These are phyloP conservation scores for Boletus coccyginus DNA, from an alignment of 768 basidiomycete genomes.

Conservation along the genomic window DNA sequence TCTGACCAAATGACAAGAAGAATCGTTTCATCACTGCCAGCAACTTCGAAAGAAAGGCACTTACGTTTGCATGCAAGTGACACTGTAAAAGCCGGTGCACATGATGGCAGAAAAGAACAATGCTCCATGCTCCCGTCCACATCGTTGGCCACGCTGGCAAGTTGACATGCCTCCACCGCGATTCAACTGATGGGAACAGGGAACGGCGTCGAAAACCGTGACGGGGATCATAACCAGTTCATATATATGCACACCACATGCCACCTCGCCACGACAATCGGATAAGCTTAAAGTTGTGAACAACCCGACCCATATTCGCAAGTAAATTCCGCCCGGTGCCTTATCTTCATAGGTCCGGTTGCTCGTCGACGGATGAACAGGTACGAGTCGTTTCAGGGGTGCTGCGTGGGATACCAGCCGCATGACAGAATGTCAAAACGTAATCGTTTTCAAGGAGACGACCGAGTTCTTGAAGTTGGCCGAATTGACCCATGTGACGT, in stretches of 20 bases:
- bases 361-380: no score
- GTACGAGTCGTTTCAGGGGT: no score
- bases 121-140: neutral
- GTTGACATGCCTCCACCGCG: neutral
- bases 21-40: neutral
- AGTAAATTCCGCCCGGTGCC: no score
- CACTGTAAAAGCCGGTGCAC: neutral
- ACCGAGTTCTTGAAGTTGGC: no score
- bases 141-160: neutral
- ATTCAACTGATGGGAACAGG: neutral
- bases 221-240: neutral
- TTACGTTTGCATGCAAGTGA: slow-evolving; percentile 12
- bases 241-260: neutral
- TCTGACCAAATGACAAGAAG: neutral
- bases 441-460: no score
- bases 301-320: no score
- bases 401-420: no score
- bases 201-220: neutral
- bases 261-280: neutral
- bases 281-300: no score
- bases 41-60: neutral
- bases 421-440: no score
- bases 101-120: neutral
- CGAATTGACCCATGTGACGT: no score
- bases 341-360: no score